Percentiles rank a stretch among this genome's conserved stretches.
Conservation (phyloP, 2,329 filamentous ascomycete species). For the Venturia pyrina region DNA sequence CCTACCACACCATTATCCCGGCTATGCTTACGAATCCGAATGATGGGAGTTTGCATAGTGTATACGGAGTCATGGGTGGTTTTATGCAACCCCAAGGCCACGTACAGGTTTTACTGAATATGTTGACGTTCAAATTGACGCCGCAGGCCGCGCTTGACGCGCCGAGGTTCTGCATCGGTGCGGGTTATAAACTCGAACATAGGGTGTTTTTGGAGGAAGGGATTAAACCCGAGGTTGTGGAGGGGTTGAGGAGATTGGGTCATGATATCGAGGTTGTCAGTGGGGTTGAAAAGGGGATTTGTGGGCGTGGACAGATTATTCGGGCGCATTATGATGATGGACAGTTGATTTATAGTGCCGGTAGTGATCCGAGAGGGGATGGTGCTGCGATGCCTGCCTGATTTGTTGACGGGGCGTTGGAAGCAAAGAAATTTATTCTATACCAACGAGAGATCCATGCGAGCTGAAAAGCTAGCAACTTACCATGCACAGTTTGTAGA, state of each 20-base stretch:
- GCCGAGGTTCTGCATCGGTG: conserved; percentile 79
- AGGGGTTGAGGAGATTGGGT: conserved; percentile 58
- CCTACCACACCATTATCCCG: conserved; percentile 97
- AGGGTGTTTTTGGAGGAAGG: conserved; percentile 75
- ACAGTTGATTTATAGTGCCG: conserved; percentile 69
- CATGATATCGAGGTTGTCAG: conserved; percentile 61
- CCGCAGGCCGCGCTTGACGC: conserved; percentile 87
- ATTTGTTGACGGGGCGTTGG: neutral
- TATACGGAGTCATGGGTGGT: conserved; percentile 95
- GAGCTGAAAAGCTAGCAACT: too few species aligned
- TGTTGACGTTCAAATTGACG: conserved; percentile 69
- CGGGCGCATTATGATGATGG: conserved; percentile 67
- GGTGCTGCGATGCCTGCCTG: conserved; percentile 51
- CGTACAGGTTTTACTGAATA: conserved; percentile 83
- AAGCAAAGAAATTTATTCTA: too few species aligned
- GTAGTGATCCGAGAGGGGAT: conserved; percentile 81
- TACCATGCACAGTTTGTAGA: too few species aligned
- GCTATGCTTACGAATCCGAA: conserved; percentile 71
- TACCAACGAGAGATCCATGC: too few species aligned
- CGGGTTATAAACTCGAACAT: conserved; percentile 54
- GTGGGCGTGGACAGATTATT: conserved; percentile 83
- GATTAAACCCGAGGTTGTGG: conserved; percentile 56
- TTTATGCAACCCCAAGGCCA: conserved; percentile 99
- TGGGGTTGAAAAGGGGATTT: conserved; percentile 57
- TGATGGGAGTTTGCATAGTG: conserved; percentile 67